Base-by-base conservation (phyloP, 225 moss, liverwort and hornwort genomes). In the Lunularia cruciata region DNA sequence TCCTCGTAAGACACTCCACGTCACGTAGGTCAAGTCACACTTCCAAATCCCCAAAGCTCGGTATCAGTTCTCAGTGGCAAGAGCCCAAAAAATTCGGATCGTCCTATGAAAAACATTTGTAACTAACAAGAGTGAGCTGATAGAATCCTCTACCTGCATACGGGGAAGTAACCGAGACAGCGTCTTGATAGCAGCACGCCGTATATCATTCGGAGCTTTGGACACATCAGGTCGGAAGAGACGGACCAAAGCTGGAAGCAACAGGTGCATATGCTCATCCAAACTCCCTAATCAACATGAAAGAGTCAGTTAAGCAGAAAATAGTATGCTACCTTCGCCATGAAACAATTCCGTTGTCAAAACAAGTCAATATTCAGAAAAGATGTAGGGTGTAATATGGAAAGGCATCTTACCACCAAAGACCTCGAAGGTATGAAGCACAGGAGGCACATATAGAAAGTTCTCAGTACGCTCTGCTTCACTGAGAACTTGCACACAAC, bases 391-490 rank as follows among this genome's bases (percentile, higher is more conserved):
- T 25, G 10, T 2, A 46, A 65, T 2, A 28, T 30, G 23, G 27
- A 39, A 20, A 35, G 27, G 35, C 22, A 30, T 35, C 76, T 54
- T 65, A 93, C 96, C 96, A 71, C 93, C 89, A 76, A 98, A 86
- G 68, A 98, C 91, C 78, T 98, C 96, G 72, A 98, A 98, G 4
- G 93, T 89, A 61, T 98, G 96, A 74, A 98, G 87, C 76, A 93
- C 85, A 72, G 82, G 84, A 46, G 87, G 85, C 30, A 98, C 93
- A 80, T 84, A 88, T 45, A 86, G 84, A 73, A 84, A 98, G 73
- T 87, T 84, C 70, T 85, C 85, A 34, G 80, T 86, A 65, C 92
- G 90, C 76, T 96, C 96, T 83, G 96, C 90, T 13, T 98, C 96
- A 68, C 84, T 91, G 6, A 98, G 85, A 60, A 98, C 87, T 84